Base-by-base conservation (phyloP, 2,329 filamentous ascomycete species). In the Calonectria hongkongensis region DNA sequence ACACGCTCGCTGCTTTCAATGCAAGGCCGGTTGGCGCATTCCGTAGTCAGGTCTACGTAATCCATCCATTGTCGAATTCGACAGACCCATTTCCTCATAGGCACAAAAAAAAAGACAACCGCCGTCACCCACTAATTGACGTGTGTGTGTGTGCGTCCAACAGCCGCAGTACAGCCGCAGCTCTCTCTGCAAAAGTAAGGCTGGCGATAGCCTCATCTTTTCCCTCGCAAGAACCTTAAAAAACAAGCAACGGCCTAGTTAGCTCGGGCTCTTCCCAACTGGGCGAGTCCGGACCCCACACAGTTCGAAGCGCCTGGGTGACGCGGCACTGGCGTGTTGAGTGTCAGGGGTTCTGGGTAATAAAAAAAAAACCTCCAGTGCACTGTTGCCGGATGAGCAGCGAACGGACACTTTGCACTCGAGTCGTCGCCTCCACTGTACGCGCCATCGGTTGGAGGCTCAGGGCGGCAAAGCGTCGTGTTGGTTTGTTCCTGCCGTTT, bases 261-360 rank as follows among this genome's bases (percentile, higher is more conserved):
- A 58, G 54, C 41, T 27, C n/a, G 16, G 54, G 9, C 15, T 10
- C 28, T 2, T 36, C 9, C 21, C 15, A 48, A 67, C 39, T 33
- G 36, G 30, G 25, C 15, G 25, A 21, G 33, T 18, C 33, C 21
- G 39, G 39, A 54, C 56, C 39, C 62, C 51, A 71, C 68, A 54
- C n/a, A 51, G 47, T 54, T 51, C n/a, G n/a, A 15, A 41, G 33
- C 13, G 36, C 58, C 15, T 45, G 51, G 66, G 62, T 71, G 62
- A 71, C 68, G 68, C 68, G 68, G 68, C 68, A 66, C 62, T 71
- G 68, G 64, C 68, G 68, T 71, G 68, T 66, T 33, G 10, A 65
- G 41, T 43, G 60, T 71, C 68, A 71, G 68, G 68, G 68, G 68
- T 71, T 51, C 48, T 58, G 50, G 66, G 36, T 51, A 41, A 58